These are phyloP conservation scores for Porcisia deanei DNA, from an alignment of 208 protist genomes.

Conservation along the genomic window DNA sequence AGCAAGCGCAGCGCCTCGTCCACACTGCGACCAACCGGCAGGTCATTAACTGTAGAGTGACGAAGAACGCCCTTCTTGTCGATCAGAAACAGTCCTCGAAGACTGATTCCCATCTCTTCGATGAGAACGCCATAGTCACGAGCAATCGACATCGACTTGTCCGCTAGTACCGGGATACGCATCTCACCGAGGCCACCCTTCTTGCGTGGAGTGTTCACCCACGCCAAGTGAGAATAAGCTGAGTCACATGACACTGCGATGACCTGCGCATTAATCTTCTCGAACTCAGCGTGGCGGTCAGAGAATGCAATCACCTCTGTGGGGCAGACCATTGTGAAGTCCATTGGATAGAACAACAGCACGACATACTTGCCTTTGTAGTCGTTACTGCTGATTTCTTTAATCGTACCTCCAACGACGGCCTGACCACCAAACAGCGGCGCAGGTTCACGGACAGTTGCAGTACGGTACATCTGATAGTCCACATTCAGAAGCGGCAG, in stretches of 20 bases:
- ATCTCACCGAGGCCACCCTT: slow-evolving; percentile 97
- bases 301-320: slow-evolving; percentile 97
- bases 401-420: slow-evolving; percentile 95
- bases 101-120: slow-evolving; percentile 77
- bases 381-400: slow-evolving; percentile 89
- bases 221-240: slow-evolving; percentile 95
- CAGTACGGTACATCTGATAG: slow-evolving; percentile 81
- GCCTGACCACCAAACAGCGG: slow-evolving; percentile 92
- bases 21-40: slow-evolving; percentile 95
- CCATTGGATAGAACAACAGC: slow-evolving; percentile 96
- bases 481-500: slow-evolving; percentile 70
- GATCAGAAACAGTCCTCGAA: slow-evolving; percentile 97
- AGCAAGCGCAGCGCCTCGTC: slow-evolving; percentile 97
- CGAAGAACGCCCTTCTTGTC: slow-evolving; percentile 93
- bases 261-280: slow-evolving; percentile 89
- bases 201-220: slow-evolving; percentile 94
- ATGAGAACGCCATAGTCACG: slow-evolving; percentile 96
- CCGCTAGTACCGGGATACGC: slow-evolving; percentile 96
- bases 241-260: slow-evolving; percentile 94
- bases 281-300: slow-evolving; percentile 92
- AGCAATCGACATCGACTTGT: slow-evolving; percentile 94
- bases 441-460: slow-evolving; percentile 85
- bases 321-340: slow-evolving; percentile 98
- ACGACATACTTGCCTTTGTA: slow-evolving; percentile 95
- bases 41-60: slow-evolving; percentile 95